phyloP scores from a whole-genome alignment of 2,329 filamentous ascomycete species.

The Zymoseptoria tritici region DNA sequence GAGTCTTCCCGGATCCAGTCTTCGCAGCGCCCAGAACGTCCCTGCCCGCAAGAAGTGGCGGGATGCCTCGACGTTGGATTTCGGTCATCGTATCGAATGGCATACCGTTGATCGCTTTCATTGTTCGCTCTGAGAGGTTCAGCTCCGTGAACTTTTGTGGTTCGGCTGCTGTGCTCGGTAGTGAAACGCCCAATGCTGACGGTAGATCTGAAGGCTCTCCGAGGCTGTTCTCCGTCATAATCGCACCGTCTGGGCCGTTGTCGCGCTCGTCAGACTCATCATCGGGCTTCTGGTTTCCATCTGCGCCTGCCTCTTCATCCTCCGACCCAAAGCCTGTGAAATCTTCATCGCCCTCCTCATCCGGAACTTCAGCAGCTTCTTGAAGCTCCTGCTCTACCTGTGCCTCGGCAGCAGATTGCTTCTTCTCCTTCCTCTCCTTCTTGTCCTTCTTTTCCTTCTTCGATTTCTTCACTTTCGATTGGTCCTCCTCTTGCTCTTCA shows the following conservation, averaged over 20 bases:
- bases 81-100: conserved; percentile 92
- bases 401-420: conserved; percentile 14
- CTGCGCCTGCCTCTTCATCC: conserved; percentile 27
- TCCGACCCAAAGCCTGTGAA: conserved; percentile 12
- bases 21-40: conserved; percentile 94
- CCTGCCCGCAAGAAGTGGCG: conserved; percentile 77
- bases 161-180: conserved; percentile 54
- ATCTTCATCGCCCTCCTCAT: conserved; percentile 26
- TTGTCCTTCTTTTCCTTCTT: conserved; percentile 15
- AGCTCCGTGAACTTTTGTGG: conserved; percentile 71
- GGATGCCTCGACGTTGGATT: conserved; percentile 82
- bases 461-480: conserved; percentile 19
- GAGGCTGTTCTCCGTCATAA: conserved; percentile 15
- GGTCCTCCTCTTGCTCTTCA: conserved; percentile 14
- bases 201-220: conserved; percentile 43
- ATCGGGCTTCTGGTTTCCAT: conserved; percentile 29
- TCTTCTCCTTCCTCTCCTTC: conserved; percentile 7
- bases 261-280: conserved; percentile 25
- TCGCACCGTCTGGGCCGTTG: not conserved
- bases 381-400: conserved; percentile 26
- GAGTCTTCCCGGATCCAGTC: conserved; percentile 90
- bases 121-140: conserved; percentile 78
- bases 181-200: conserved; percentile 47
- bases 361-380: conserved; percentile 16
- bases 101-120: conserved; percentile 84